Percentiles rank a stretch among this genome's conserved stretches.
These are phyloP conservation scores for Talaromyces sp. DNA, from an alignment of 2,329 filamentous ascomycete genomes.

Conservation along the genomic window DNA sequence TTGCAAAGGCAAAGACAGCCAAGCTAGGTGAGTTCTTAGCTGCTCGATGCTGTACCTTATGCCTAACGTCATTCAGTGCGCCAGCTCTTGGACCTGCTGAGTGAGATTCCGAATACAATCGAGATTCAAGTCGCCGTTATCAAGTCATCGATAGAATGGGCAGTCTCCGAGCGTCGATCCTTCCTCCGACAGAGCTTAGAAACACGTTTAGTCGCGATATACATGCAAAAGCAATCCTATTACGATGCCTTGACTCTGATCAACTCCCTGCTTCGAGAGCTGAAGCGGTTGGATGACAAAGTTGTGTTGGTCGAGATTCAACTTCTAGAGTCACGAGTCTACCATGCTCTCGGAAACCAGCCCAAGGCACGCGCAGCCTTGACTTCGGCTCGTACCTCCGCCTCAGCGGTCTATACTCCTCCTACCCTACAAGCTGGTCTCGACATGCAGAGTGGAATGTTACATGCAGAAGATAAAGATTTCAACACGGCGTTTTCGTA, in stretches of 20 bases:
- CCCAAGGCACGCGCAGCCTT: conserved; percentile 92
- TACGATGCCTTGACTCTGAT: conserved; percentile 96
- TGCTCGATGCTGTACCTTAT: neutral
- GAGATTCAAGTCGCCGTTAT: conserved; percentile 93
- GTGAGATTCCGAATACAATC: conserved; percentile 86
- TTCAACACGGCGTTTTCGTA: conserved; percentile 99
- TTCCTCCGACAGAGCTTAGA: conserved; percentile 98
- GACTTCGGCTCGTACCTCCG: conserved; percentile 89
- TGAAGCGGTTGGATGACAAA: conserved; percentile 98
- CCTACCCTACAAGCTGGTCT: conserved; percentile 91
- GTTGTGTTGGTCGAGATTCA: conserved; percentile 96
- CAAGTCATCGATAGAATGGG: conserved; percentile 99
- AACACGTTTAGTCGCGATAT: conserved; percentile 85
- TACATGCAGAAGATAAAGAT: conserved; percentile 97
- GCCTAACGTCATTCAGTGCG: conserved; percentile 62
- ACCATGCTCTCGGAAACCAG: conserved; percentile 95
- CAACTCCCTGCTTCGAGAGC: conserved; percentile 90
- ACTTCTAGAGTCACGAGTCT: conserved; percentile 92
- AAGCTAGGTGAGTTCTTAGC: conserved; percentile 73
- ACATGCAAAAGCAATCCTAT: conserved; percentile 97
- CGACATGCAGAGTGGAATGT: conserved; percentile 99
- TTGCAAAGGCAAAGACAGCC: conserved; percentile 97
- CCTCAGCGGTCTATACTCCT: conserved; percentile 95
- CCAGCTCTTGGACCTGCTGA: conserved; percentile 92
- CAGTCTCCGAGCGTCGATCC: conserved; percentile 84